Conservation (phyloP, 78 protist genomes). For the Chrysochromulina tobinii region DNA sequence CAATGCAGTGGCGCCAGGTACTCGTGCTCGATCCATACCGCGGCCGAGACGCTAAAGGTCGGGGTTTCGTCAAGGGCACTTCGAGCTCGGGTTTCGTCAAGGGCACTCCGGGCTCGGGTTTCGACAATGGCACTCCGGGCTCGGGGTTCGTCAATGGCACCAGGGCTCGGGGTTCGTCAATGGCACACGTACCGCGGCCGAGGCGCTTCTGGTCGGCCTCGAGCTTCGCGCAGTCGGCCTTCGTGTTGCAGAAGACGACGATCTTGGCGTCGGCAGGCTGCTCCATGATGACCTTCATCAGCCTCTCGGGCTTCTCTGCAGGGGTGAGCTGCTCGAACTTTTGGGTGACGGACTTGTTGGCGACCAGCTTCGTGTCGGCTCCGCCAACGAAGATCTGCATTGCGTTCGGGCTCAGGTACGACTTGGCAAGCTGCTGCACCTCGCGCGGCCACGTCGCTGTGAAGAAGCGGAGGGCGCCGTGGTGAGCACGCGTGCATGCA, state of each 20-base stretch:
- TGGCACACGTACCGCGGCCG: background rate
- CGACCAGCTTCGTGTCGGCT: slow-evolving; percentile 53
- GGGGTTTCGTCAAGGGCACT: no score
- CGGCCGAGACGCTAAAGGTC: no score
- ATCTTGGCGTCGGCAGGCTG: background rate
- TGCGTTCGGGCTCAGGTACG: background rate
- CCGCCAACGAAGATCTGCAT: slow-evolving; percentile 72
- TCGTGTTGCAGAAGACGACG: slow-evolving; percentile 83
- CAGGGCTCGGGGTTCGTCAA: no score
- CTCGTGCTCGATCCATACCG: no score
- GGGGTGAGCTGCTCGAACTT: background rate
- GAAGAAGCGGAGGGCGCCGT: background rate
- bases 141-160: no score
- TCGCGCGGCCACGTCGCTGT: slow-evolving; percentile 58
- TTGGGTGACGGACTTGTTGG: slow-evolving; percentile 90
- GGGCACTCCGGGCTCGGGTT: no score
- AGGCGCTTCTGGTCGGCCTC: background rate
- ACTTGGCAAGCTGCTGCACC: slow-evolving; percentile 17
- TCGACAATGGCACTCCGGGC: no score
- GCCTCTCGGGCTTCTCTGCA: background rate
- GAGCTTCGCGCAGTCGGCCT: slow-evolving; percentile 34
- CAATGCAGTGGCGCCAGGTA: no score
- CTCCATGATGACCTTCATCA: background rate
- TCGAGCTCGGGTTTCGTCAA: no score
- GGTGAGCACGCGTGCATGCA: slow-evolving; percentile 13